Percentiles rank a stretch among this genome's conserved stretches.
These are phyloP conservation scores for Glycine soja DNA, from an alignment of 306 rosid species.

Conservation along the genomic window DNA sequence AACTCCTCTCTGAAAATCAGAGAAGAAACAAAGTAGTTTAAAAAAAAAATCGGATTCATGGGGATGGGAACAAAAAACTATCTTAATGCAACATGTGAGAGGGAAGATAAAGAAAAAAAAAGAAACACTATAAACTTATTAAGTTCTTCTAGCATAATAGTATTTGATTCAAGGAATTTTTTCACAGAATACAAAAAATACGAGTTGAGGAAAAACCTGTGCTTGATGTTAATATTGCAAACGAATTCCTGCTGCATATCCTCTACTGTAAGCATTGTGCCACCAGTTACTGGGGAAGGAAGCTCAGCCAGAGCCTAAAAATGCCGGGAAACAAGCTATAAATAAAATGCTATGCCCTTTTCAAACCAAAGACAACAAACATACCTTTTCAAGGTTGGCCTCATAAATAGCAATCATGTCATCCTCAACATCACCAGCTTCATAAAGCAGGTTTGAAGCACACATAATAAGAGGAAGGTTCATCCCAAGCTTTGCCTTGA, in stretches of 20 bases:
- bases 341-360: conserved; percentile 21
- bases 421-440: conserved; percentile 92
- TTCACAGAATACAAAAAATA: background rate
- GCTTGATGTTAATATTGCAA: conserved; percentile 88
- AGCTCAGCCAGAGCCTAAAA: conserved; percentile 84
- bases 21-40: conserved; percentile 11
- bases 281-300: conserved; percentile 82
- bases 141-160: too few relatives aligned
- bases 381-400: conserved; percentile 92
- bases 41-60: background rate
- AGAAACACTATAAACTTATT: too few relatives aligned
- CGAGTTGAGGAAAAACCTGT: conserved; percentile 64
- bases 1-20: conserved; percentile 78
- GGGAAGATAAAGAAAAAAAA: background rate
- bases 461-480: conserved; percentile 84
- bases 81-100: background rate
- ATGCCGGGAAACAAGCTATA: conserved; percentile 4
- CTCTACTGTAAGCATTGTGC: conserved; percentile 79
- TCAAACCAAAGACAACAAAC: conserved; percentile 31
- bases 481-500: conserved; percentile 93
- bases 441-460: conserved; percentile 79
- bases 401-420: conserved; percentile 76
- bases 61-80: background rate
- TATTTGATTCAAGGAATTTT: background rate
- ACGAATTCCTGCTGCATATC: conserved; percentile 88